Evolutionary conservation across 495 filamentous ascomycete species (phyloP).

Genomic region (Neurospora sp.): DNA sequence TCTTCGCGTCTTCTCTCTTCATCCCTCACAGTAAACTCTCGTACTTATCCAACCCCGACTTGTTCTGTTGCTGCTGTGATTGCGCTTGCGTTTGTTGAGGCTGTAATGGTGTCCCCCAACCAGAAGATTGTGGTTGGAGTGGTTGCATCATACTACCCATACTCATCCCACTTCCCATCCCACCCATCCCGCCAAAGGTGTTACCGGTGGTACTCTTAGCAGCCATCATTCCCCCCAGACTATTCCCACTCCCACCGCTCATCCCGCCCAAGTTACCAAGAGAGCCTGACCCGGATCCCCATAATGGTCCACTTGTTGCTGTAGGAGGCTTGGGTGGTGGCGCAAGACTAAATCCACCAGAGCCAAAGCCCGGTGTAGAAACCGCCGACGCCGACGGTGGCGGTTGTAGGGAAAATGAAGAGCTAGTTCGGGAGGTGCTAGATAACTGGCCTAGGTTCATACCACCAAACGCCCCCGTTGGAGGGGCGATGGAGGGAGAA

Average conservation of each 20-base stretch:
- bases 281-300: too few relatives aligned
- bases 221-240: background rate
- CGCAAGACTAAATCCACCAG: constrained; percentile 29
- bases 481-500: constrained; percentile 1
- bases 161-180: constrained; percentile 5
- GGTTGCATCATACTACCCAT: constrained; percentile 1
- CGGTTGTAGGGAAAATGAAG: constrained; percentile 39
- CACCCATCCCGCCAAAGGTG: too few relatives aligned
- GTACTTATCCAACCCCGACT: constrained; percentile 64
- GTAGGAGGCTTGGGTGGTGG: constrained; percentile 26
- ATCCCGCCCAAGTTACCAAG: too few relatives aligned
- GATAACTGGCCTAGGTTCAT: constrained; percentile 29
- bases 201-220: too few relatives aligned
- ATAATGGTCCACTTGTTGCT: too few relatives aligned
- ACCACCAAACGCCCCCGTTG: constrained; percentile 13
- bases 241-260: too few relatives aligned
- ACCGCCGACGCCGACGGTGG: constrained; percentile 27
- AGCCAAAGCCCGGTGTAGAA: background rate
- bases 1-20: background rate
- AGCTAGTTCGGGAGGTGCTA: constrained; percentile 10
- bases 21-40: constrained; percentile 60
- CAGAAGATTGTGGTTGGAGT: constrained; percentile 8
- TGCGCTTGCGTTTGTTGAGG: constrained; percentile 21
- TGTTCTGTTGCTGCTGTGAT: constrained; percentile 37
- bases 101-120: constrained; percentile 12